phyloP scores from a whole-genome alignment of 164 flowering plant genomes.

The Brasenia schreberi region DNA sequence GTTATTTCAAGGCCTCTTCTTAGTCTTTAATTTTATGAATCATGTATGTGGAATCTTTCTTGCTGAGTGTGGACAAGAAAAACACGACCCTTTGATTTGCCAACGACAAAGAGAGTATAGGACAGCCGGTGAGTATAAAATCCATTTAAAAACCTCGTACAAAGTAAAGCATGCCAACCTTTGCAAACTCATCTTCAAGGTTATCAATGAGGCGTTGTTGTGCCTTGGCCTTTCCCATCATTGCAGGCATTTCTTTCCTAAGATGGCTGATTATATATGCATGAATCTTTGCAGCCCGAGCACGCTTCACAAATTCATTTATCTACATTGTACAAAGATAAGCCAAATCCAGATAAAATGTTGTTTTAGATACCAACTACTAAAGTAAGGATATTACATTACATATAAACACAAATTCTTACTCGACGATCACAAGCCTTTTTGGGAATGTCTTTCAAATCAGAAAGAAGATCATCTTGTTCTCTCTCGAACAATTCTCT shows the following conservation, averaged over 20 bases:
- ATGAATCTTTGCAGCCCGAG: constrained; percentile 97
- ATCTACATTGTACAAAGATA: constrained; percentile 33
- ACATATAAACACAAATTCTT: constrained; percentile 12
- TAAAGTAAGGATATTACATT: neutral
- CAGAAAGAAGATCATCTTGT: constrained; percentile 86
- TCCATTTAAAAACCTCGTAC: neutral
- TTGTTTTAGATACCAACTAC: neutral
- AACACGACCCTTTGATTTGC: too few relatives aligned
- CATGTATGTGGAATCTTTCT: too few relatives aligned
- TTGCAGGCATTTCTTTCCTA: constrained; percentile 88
- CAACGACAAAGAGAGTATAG: too few relatives aligned
- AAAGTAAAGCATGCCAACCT: constrained; percentile 25
- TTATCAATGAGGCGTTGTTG: constrained; percentile 77
- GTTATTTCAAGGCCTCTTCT: too few relatives aligned
- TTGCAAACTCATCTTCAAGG: constrained; percentile 70
- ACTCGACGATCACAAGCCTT: constrained; percentile 97
- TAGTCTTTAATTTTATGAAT: too few relatives aligned
- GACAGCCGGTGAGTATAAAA: too few relatives aligned
- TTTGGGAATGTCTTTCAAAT: constrained; percentile 86
- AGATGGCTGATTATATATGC: constrained; percentile 92
- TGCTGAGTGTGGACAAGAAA: too few relatives aligned
- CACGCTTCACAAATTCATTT: constrained; percentile 95
- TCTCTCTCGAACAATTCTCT: constrained; percentile 86
- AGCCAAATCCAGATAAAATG: neutral
- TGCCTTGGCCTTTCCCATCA: constrained; percentile 89